Conservation (phyloP, 176 grass and related monocot genomes). For the Musa acuminata region DNA sequence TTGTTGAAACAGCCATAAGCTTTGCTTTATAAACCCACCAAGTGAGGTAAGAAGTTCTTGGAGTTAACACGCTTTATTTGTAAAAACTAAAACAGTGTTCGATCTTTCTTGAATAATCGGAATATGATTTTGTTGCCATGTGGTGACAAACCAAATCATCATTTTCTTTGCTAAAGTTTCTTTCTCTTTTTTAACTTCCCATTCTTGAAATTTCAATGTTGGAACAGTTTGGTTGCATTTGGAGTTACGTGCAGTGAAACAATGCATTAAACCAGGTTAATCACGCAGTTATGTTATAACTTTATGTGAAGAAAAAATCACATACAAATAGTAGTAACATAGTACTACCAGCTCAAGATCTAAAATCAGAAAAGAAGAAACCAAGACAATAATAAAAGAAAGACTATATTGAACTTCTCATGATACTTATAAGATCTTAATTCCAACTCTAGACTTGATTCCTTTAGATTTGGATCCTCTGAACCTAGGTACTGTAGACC, state of each 20-base stretch:
- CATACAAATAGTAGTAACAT: too few relatives aligned
- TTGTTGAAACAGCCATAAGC: background rate
- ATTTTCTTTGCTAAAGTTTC: background rate
- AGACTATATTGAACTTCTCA: too few relatives aligned
- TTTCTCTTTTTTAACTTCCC: background rate
- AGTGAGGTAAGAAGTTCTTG: background rate
- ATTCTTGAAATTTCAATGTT: background rate
- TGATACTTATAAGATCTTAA: too few relatives aligned
- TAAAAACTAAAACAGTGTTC: background rate
- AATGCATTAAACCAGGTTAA: background rate
- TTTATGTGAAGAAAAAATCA: too few relatives aligned
- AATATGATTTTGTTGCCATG: background rate
- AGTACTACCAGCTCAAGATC: too few relatives aligned
- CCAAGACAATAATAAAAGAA: too few relatives aligned
- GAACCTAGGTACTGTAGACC: too few relatives aligned
- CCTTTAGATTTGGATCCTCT: too few relatives aligned
- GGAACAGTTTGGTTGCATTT: background rate
- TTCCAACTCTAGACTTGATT: too few relatives aligned
- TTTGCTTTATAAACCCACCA: background rate
- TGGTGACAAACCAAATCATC: background rate
- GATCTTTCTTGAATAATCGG: background rate
- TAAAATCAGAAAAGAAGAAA: too few relatives aligned
- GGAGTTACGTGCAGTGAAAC: background rate
- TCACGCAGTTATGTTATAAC: too few relatives aligned
- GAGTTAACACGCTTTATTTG: background rate